Evolutionary conservation across 768 basidiomycete genomes (phyloP), one percentile per base, ranked within the genome.

Genomic region (Sporobolomyces pararoseus): DNA sequence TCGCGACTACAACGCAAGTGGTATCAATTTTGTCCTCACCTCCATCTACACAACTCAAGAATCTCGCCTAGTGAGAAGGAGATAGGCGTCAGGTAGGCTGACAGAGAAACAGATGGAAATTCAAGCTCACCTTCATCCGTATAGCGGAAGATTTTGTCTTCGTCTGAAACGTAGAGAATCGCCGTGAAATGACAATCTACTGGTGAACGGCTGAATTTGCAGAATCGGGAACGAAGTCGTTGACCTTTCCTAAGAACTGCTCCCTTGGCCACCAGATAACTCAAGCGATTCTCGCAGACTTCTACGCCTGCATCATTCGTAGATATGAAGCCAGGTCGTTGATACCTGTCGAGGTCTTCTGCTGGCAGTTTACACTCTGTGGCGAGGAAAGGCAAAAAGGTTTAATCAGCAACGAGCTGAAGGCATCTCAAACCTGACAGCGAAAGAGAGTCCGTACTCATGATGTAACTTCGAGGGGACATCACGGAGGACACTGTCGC

Each of bases 201-300:
- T 9, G 65, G 29, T 4, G 57, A 34, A 46, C 49, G 65, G 7
- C 42, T 27, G 72, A 62, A 79, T 71, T 80, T 80, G 76, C 90
- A 92, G 76, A 91, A 91, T 76, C 87, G 88, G 51, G 88, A 89
- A 72, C 83, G 86, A 70, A 93, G 81, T 50, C 88, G 84, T 82
- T 92, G 89, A 19, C 90, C 90, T 79, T 91, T 91, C 63, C 89
- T 84, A 71, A 91, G 79, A 75, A 91, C 90, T 29, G 89, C 89
- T 25, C 59, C 59, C 23, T 70, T 66, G 16, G 69, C 69, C 12
- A 70, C 69, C 35, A 70, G 64, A 47, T 70, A 73, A 72, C 79
- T 51, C 1, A 71, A 87, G 86, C 91, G 83, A 79, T 93, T 92
- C 78, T 92, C 90, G 78, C 91, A 93, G 65, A 92, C 88, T 13